Evolutionary conservation across 345 rosid species (phyloP).

Genomic region (Murraya koenigii): DNA sequence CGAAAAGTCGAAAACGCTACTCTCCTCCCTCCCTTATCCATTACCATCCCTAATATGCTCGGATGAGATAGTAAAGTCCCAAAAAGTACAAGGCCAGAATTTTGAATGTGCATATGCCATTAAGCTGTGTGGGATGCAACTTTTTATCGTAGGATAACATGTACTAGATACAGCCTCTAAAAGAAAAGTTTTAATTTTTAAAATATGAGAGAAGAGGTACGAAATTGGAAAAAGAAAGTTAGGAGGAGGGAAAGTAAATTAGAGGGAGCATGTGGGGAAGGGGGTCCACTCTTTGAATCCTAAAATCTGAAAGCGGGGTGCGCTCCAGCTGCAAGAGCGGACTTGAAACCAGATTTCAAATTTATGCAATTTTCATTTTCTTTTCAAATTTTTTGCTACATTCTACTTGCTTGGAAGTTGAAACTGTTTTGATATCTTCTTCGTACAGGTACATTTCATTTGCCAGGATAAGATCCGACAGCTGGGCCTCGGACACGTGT

Average conservation of each 20-base stretch:
- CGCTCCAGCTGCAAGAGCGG: slow-evolving; percentile 39
- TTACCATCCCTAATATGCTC: too few species aligned
- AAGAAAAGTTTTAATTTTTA: too few species aligned
- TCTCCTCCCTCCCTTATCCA: too few species aligned
- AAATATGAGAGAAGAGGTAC: not conserved
- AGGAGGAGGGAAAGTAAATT: not conserved
- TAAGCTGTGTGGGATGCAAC: not conserved
- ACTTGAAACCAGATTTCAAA: slow-evolving; percentile 36
- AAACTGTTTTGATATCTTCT: slow-evolving; percentile 5
- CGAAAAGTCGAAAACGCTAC: too few species aligned
- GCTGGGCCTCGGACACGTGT: slow-evolving; percentile 39
- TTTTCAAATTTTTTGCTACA: not conserved
- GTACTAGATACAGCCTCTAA: not conserved
- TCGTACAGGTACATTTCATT: not conserved
- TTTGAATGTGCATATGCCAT: not conserved
- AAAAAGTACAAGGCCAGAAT: not conserved
- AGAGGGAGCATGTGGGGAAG: slow-evolving; percentile 9
- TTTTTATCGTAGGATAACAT: not conserved
- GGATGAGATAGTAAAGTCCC: not conserved
- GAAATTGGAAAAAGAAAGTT: not conserved
- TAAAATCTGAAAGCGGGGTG: slow-evolving; percentile 27
- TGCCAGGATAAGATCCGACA: slow-evolving; percentile 48
- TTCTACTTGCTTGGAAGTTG: not conserved
- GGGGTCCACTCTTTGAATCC: slow-evolving; percentile 30
- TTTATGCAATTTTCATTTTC: slow-evolving; percentile 1